Conservation (phyloP, 2,329 filamentous ascomycete genomes). For the Eurotiales sp. region DNA sequence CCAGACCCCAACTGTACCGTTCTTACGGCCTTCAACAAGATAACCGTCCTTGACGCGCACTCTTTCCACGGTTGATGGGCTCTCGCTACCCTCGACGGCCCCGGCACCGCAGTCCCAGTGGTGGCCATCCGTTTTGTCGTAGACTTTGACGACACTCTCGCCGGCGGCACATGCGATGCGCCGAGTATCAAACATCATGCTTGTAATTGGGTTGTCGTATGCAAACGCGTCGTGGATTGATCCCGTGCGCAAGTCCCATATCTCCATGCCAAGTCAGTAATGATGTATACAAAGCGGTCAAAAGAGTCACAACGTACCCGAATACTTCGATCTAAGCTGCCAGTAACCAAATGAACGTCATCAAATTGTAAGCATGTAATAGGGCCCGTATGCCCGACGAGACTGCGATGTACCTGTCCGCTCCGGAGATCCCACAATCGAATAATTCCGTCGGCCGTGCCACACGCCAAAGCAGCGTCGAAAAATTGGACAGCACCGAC, state of each 20-base stretch:
- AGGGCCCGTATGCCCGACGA: constrained; percentile 92
- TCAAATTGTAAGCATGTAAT: constrained; percentile 96
- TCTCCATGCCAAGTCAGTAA: no score
- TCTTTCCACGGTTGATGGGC: constrained; percentile 69
- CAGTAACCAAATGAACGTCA: constrained; percentile 89
- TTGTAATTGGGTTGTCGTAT: constrained; percentile 85
- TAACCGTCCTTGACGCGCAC: constrained; percentile 94
- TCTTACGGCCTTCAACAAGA: constrained; percentile 80
- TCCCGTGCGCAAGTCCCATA: constrained; percentile 96
- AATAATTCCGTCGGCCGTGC: constrained; percentile 96
- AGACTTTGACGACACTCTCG: constrained; percentile 93
- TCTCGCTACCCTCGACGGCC: constrained; percentile 61
- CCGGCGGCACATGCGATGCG: constrained; percentile 87
- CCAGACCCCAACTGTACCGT: constrained; percentile 90
- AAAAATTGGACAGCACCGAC: constrained; percentile 94
- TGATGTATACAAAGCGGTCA: no score
- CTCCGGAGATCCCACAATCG: constrained; percentile 93
- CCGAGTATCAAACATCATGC: constrained; percentile 94
- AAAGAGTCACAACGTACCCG: constrained; percentile 60
- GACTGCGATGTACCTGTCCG: constrained; percentile 91
- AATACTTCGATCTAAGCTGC: constrained; percentile 87
- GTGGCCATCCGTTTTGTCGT: constrained; percentile 91
- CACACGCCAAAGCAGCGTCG: constrained; percentile 90
- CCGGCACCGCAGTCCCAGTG: constrained; percentile 97
- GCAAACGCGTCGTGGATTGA: constrained; percentile 95